phyloP scores from a whole-genome alignment of 1,284 basidiomycete genomes.

The Trametes sp. region DNA sequence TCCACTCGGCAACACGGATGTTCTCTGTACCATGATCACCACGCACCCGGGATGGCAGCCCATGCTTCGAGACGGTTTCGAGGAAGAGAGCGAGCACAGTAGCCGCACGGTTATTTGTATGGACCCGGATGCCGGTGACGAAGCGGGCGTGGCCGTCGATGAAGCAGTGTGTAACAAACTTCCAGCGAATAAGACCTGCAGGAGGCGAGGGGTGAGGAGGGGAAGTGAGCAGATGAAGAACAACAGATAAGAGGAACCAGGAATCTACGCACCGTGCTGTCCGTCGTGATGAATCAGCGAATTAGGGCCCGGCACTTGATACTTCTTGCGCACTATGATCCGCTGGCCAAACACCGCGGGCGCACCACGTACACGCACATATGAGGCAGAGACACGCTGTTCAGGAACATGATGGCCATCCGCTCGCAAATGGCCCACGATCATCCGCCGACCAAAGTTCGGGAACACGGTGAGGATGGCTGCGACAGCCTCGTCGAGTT shows the following conservation, averaged over 20 bases:
- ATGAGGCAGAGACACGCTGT: neutral
- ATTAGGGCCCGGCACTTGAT: conserved; percentile 40
- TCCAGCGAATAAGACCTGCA: neutral
- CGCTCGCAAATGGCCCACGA: conserved; percentile 25
- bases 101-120: conserved; percentile 18
- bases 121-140: no score
- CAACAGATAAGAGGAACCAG: neutral
- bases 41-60: conserved; percentile 36
- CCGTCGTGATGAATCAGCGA: conserved; percentile 44
- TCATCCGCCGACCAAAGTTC: conserved; percentile 35
- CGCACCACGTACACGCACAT: neutral
- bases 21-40: conserved; percentile 43
- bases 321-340: conserved; percentile 29
- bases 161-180: neutral
- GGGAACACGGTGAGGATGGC: conserved; percentile 34
- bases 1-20: conserved; percentile 36
- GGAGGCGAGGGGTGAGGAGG: no score
- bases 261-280: conserved; percentile 40
- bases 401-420: neutral
- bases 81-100: conserved; percentile 36
- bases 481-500: conserved; percentile 32
- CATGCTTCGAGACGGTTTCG: conserved; percentile 13
- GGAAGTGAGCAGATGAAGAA: no score
- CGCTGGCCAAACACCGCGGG: conserved; percentile 31
- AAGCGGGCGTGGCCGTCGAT: no score